Base-by-base conservation (phyloP, 1,284 basidiomycete species). In the Clitocybe nebularis region DNA sequence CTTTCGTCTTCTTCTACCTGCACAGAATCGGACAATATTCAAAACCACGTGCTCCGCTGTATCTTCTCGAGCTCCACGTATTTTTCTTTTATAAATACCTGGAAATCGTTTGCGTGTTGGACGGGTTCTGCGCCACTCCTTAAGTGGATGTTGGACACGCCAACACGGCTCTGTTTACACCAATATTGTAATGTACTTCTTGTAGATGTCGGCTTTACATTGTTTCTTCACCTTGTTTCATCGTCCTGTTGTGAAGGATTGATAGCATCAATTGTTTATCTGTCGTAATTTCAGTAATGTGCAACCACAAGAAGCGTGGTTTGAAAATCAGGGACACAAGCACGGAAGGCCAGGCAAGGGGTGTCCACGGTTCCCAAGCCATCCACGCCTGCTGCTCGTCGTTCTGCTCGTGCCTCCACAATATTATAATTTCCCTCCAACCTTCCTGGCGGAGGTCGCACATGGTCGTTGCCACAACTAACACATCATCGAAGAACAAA, bases 21-120 rank as follows among this genome's bases (percentile, higher is more conserved):
- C 50, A 49, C 51, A 58, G 50, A 55, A 53, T 51, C 48, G 52
- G 50, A 53, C 48, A 40, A 26, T 34, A 39, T 17, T 39, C 45
- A 45, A 43, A 16, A 16, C 23, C 39, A 47, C 41, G 40, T 41
- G 28, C 37, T 44, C 36, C 32, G 25, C n/a, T n/a, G n/a, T n/a
- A n/a, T n/a, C n/a, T 14, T 32, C 5, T 16, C 19, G 29, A 13
- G 6, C 29, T 10, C 9, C 26, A 16, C 29, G 29, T 14, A 14
- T 32, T 11, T 9, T 16, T 32, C 6, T 32, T 30, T 16, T 32
- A 17, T 32, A 17, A 32, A 32, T 16, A 17, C 8, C 11, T 11
- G 9, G 8, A 5, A 32, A 6, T 32, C 5, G n/a, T 3, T 32
- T 16, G 3, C 29, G 11, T 16, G 28, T 11, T 32, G 14, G 19